Evolutionary conservation across 495 filamentous ascomycete species (phyloP).

Genomic region (Penicillium crystallinum): DNA sequence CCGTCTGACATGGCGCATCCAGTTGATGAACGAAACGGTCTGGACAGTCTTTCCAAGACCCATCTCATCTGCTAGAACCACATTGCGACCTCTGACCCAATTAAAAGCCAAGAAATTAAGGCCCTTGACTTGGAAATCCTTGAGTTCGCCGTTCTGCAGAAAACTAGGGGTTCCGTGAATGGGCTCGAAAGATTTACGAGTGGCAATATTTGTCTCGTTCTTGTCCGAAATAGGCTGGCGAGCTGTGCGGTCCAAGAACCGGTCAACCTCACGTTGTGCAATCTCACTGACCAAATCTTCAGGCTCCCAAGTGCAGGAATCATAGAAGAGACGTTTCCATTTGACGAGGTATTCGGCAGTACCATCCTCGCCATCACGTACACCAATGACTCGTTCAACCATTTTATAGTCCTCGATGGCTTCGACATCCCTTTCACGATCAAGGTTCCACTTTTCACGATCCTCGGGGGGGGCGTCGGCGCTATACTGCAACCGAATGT

Average conservation of each 20-base stretch:
- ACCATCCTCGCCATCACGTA: constrained; percentile 67
- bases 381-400: constrained; percentile 86
- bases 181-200: constrained; percentile 62
- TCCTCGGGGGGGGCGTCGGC: constrained; percentile 75
- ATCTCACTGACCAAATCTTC: constrained; percentile 66
- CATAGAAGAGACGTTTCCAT: constrained; percentile 83
- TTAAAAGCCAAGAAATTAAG: constrained; percentile 93
- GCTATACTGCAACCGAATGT: constrained; percentile 64
- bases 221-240: constrained; percentile 71
- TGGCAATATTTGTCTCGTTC: constrained; percentile 66
- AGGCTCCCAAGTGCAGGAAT: constrained; percentile 91
- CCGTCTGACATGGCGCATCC: constrained; percentile 84
- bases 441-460: constrained; percentile 83
- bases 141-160: constrained; percentile 76
- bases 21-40: constrained; percentile 94
- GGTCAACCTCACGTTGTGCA: constrained; percentile 82
- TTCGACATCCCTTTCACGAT: constrained; percentile 80
- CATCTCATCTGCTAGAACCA: constrained; percentile 98
- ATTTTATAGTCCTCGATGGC: constrained; percentile 78
- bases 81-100: constrained; percentile 86
- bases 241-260: constrained; percentile 74
- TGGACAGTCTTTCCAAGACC: constrained; percentile 97
- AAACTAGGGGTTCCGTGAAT: constrained; percentile 79
- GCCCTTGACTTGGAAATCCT: constrained; percentile 91
- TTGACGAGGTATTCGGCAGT: constrained; percentile 80